Evolutionary conservation across 805 yeast genomes (phyloP), one percentile per base, ranked within the genome.

Genomic region (Suhomyces prunicola): DNA sequence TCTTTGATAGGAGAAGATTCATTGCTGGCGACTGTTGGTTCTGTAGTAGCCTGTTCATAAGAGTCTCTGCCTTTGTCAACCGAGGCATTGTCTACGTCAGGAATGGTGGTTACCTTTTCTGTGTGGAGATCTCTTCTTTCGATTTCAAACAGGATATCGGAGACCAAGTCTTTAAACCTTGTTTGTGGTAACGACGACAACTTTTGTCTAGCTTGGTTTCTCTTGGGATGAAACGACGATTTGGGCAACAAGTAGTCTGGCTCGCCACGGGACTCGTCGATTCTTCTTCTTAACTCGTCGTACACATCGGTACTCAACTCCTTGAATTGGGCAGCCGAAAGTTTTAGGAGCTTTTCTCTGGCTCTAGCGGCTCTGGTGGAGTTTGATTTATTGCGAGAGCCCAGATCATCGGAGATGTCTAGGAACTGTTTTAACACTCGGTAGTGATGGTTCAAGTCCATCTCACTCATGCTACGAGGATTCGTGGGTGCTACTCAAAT

Each of bases 181-280:
- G 85, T 68, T 48, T 85, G 84, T 1, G 97, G 94, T 54, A 94
- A 80, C 47, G 88, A 84, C 5, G 97, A 87, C 60, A 94, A 79
- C 71, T 92, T 93, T 68, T 89, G 89, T 61, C 99, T 81, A 1
- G 99, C 98, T 69, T 91, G 96, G 66, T 94, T 96, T 64, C 99
- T 82, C 66, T 91, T 92, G 44, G 96, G 92, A 69, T 94, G 99
- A 71, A 90, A 90, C 17, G 80, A 78, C 6, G 81, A 76, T 61
- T 83, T 82, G 5, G 96, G 92, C 40, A 84, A 76, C 50, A 93
- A 76, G 62, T 80, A 84, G 51, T 82, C 84, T 1, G 88, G 85
- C 58, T 81, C 82, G 29, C 80, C 76, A 49, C 80, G 73, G 39
- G 80, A 76, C 59, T 85, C 86, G 58, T 76, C 82, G 42, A 81